phyloP scores from a whole-genome alignment of 129 eudicot genomes.

The Pittosporum tobira region DNA sequence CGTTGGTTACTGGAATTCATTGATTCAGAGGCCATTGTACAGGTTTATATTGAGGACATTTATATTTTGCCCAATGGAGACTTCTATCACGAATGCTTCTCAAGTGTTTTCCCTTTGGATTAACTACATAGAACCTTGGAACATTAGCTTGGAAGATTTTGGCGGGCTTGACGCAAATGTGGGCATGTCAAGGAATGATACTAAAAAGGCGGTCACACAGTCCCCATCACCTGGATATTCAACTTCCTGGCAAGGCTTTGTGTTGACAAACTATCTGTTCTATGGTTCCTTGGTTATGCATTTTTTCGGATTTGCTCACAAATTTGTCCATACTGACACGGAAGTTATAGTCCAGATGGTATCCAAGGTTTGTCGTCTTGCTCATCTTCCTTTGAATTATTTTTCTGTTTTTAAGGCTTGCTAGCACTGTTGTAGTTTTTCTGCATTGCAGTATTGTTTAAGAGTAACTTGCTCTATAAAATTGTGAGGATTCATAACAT shows the following conservation, averaged over 20 bases:
- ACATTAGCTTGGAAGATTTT: conserved; percentile 48
- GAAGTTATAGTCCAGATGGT: conserved; percentile 74
- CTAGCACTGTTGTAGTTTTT: not conserved
- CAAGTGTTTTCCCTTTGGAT: conserved; percentile 84
- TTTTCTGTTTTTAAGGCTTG: not conserved
- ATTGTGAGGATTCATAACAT: not conserved
- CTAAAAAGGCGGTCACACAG: conserved; percentile 14
- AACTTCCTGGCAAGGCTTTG: conserved; percentile 75
- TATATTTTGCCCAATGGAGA: conserved; percentile 75
- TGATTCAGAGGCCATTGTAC: conserved; percentile 81
- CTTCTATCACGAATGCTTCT: conserved; percentile 70
- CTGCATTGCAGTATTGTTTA: not conserved
- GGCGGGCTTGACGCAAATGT: conserved; percentile 33
- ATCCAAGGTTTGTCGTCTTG: conserved; percentile 54
- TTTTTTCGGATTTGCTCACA: conserved; percentile 93
- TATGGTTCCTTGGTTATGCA: conserved; percentile 94
- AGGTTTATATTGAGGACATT: conserved; percentile 79
- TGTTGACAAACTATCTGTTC: conserved; percentile 72
- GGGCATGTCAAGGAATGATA: conserved; percentile 22
- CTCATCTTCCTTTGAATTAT: not conserved
- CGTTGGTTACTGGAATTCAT: conserved; percentile 52
- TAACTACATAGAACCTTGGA: conserved; percentile 81
- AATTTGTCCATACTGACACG: conserved; percentile 76
- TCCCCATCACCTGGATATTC: conserved; percentile 49
- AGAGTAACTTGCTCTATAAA: not conserved